Evolutionary conservation across 495 filamentous ascomycete genomes (phyloP), one percentile per base, ranked within the genome.

Genomic region (Hypoxylon lienhwacheense): DNA sequence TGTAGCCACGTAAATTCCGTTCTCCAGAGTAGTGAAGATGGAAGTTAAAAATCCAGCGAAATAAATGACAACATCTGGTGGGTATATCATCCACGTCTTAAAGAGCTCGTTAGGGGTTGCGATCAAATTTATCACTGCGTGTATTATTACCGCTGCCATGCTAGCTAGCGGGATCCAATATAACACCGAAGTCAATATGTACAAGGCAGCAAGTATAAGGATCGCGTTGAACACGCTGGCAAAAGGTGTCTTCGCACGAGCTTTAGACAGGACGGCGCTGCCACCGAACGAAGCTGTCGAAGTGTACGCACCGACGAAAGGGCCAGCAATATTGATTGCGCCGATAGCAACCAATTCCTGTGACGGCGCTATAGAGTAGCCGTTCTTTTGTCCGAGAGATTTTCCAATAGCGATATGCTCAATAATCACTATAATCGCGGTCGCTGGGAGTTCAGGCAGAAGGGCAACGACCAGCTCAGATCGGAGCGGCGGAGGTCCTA

Each of bases 341-440:
- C 33, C 46, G 14, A 49, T 21, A 0, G 46, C 7, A 11, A 49
- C 17, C 8, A 49, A 10, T n/a, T 49, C 46, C 15, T 49, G 46
- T 15, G 46, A 49, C 19, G 46, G 34, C 5, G 2, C 11, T 31
- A 49, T 40, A 15, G 5, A 21, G 17, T 39, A 49, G 16, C 12
- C 46, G 35, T 49, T 49, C 11, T 31, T 49, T 11, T 35, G 46
- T 6, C 22, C 34, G 5, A 39, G 22, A 14, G 46, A 39, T 15
- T 32, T 49, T 7, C 34, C 46, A 15, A 49, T 49, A 3, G 46
- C 46, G 25, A 49, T 49, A 22, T 49, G 46, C 24, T 49, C 46
- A 15, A 49, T 29, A 10, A 49, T 40, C 7, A 49, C n/a, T 12
- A 49, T 24, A n/a, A 49, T 40, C 3, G 7, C 11, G 4, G 25